phyloP scores from a whole-genome alignment of 2,329 filamentous ascomycete genomes.

The Canariomyces notabilis region DNA sequence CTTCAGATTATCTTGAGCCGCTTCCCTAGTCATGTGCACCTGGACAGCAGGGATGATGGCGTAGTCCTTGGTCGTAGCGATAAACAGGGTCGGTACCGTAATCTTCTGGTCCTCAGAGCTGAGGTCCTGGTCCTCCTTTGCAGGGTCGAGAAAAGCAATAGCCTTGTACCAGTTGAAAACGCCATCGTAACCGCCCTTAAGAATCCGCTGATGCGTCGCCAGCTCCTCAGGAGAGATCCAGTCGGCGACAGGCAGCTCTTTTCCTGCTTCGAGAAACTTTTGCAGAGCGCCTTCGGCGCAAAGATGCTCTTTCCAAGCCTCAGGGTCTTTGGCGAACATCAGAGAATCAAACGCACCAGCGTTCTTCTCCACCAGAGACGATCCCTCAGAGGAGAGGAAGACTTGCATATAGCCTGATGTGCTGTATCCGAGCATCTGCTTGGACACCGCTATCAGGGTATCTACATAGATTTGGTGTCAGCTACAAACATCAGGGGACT shows the following conservation, averaged over 20 bases:
- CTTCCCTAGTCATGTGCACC: neutral
- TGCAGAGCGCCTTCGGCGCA: constrained; percentile 5
- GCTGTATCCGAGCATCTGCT: neutral
- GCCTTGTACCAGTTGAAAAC: constrained; percentile 12
- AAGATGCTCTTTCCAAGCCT: constrained; percentile 4
- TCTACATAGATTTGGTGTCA: neutral
- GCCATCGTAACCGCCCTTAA: constrained; percentile 8
- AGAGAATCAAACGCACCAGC: constrained; percentile 2
- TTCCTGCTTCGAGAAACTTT: constrained; percentile 5
- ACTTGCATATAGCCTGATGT: constrained; percentile 6
- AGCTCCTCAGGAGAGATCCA: constrained; percentile 5
- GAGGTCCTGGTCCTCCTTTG: constrained; percentile 6
- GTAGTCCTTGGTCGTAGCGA: constrained; percentile 1
- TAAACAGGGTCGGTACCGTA: constrained; percentile 2
- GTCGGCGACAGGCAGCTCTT: constrained; percentile 5
- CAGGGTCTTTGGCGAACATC: constrained; percentile 7
- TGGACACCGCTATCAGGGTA: neutral
- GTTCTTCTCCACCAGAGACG: constrained; percentile 5
- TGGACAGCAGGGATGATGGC: constrained; percentile 1
- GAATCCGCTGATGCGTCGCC: constrained; percentile 6
- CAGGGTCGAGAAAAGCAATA: neutral
- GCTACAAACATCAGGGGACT: too few species aligned
- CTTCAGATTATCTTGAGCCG: neutral
- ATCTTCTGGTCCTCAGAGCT: constrained; percentile 4
- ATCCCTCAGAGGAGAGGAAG: constrained; percentile 7